These are phyloP conservation scores for Botrytis fragariae DNA, from an alignment of 2,329 filamentous ascomycete species.

Conservation along the genomic window DNA sequence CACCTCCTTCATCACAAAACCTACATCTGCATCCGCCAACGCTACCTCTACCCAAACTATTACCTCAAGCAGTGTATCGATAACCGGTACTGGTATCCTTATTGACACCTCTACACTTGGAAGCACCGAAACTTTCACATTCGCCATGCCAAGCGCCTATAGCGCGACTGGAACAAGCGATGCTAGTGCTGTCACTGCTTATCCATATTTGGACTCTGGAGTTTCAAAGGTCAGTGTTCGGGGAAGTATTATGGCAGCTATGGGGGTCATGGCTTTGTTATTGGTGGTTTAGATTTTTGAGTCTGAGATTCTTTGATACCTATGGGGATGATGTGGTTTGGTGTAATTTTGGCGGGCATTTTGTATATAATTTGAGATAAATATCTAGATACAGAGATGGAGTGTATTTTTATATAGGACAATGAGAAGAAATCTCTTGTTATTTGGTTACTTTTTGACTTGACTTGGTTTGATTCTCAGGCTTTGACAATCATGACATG, in stretches of 20 bases:
- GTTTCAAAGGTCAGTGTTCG: background rate
- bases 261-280: background rate
- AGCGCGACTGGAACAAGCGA: conserved; percentile 5
- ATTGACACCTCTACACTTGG: conserved; percentile 3
- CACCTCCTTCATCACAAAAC: conserved; percentile 6
- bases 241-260: background rate
- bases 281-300: conserved; percentile 1
- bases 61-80: background rate
- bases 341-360: background rate
- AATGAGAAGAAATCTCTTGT: background rate
- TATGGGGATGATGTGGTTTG: background rate
- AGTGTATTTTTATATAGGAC: background rate
- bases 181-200: conserved; percentile 5
- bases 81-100: conserved; percentile 3
- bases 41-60: background rate
- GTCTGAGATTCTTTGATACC: background rate
- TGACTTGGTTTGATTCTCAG: background rate
- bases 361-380: background rate
- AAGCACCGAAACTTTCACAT: conserved; percentile 8
- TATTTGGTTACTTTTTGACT: background rate
- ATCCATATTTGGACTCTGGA: background rate
- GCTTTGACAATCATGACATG: background rate
- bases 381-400: background rate
- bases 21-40: background rate
- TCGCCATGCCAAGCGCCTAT: conserved; percentile 10